Base-by-base conservation (phyloP, 768 basidiomycete genomes). In the Serpula lacrymans region DNA sequence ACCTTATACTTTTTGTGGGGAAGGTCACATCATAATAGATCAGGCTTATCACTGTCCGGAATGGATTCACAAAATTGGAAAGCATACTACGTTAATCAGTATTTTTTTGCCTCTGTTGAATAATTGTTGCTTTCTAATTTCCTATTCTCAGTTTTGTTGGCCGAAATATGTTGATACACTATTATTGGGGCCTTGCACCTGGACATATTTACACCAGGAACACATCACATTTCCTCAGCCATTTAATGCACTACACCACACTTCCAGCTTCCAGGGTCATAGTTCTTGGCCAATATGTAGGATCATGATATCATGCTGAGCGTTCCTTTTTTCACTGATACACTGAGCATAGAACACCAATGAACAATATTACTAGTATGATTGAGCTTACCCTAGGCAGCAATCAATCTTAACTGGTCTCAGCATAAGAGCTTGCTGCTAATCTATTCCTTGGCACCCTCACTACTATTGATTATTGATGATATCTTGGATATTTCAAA, bases 281-380 rank as follows among this genome's bases (percentile, higher is more conserved):
- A 99, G 68, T 98, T 98, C 71, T 77, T 98, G 71, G 96, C 96
- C 2, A 98, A 98, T 53, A 99, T 98, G 95, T 89, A 43, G 10
- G 82, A 72, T n/a, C n/a, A n/a, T n/a, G n/a, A n/a, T n/a, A n/a
- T n/a, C n/a, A n/a, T n/a, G n/a, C 44, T 12, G n/a, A n/a, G n/a
- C n/a, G n/a, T n/a, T 33, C 24, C 39, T 37, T 21, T 18, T 21
- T 20, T 38, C 27, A 33, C 31, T 47, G 45, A 57, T 35, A 22
- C 36, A 36, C 26, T 25, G n/a, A 12, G 32, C 21, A n/a, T 56
- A 92, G 95, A 60, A 98, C 96, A 16, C 96, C 96, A 0, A 99
- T 98, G 95, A 99, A 98, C 58, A 95, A 95, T 57, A 99, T 99
- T 62, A 98, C 98, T 51, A 95, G 95, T n/a, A 93, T 99, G 93